A percentile compares a stretch with the other conserved stretches of the same genome.
Conservation (phyloP, 257 asterid species). For the Solanum clarkiae region DNA sequence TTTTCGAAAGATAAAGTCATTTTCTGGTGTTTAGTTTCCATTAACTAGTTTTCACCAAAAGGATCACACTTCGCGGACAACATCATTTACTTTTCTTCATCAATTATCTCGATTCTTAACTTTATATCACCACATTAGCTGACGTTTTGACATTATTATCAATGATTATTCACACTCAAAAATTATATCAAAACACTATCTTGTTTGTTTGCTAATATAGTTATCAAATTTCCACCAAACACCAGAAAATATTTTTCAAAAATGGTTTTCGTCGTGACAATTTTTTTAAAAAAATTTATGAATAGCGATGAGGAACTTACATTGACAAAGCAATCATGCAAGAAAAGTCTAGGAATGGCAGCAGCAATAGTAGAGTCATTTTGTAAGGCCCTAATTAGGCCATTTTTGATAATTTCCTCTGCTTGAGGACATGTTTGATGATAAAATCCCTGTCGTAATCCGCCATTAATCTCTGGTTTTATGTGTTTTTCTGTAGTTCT, state of each 20-base stretch:
- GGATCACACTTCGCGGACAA: background rate
- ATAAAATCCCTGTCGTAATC: conserved; percentile 26
- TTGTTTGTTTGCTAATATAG: background rate
- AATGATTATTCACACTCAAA: no score
- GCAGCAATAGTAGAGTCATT: conserved; percentile 37
- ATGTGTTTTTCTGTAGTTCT: no score
- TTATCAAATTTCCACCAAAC: background rate
- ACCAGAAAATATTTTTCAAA: background rate
- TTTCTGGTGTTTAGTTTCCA: background rate
- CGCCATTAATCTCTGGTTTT: background rate
- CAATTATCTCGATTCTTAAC: background rate
- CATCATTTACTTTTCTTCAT: background rate
- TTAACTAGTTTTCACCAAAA: background rate
- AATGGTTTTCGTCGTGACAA: background rate
- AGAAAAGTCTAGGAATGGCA: conserved; percentile 34
- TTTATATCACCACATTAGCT: background rate
- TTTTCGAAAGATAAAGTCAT: background rate
- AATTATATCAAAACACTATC: no score
- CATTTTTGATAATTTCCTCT: conserved; percentile 29
- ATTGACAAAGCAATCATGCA: conserved; percentile 54
- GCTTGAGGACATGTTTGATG: conserved; percentile 37
- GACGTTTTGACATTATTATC: background rate
- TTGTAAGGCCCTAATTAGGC: conserved; percentile 7
- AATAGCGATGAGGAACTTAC: conserved; percentile 6
- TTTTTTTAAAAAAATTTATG: background rate